A percentile compares a stretch with the other conserved stretches of the same genome.
phyloP scores from a whole-genome alignment of 306 rosid genomes.

The Cicer arietinum region DNA sequence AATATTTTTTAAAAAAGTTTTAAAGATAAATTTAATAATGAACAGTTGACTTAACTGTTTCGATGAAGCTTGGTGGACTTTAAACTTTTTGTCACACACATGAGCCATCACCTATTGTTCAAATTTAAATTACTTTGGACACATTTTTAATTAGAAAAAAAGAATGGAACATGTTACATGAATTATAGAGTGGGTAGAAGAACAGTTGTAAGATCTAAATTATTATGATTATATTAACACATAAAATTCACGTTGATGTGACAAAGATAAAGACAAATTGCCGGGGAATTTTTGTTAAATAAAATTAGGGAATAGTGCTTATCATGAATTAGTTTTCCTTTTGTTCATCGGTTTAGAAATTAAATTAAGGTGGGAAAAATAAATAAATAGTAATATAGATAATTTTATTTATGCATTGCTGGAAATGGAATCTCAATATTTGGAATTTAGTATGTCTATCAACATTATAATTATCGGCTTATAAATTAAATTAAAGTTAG shows the following conservation, averaged over 20 bases:
- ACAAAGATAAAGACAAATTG: slow-evolving; percentile 26
- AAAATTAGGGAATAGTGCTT: not conserved
- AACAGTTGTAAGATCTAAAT: slow-evolving; percentile 35
- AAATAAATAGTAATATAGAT: not conserved
- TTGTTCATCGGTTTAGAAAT: not conserved
- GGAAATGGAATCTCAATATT: slow-evolving; percentile 19
- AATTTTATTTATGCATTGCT: slow-evolving; percentile 3
- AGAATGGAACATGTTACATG: slow-evolving; percentile 24
- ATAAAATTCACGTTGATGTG: slow-evolving; percentile 20
- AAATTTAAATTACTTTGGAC: slow-evolving; percentile 34
- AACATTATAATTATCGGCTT: not conserved
- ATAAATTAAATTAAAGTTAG: not conserved
- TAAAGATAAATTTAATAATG: not conserved
- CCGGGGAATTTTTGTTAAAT: not conserved
- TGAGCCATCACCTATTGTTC: slow-evolving; percentile 22
- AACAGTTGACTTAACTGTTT: slow-evolving; percentile 36
- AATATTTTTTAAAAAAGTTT: slow-evolving; percentile 1
- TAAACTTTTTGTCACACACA: slow-evolving; percentile 33
- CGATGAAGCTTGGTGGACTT: not conserved
- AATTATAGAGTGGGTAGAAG: slow-evolving; percentile 39
- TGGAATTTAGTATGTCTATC: not conserved
- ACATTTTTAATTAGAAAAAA: slow-evolving; percentile 30
- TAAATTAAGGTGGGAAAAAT: not conserved
- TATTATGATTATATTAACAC: slow-evolving; percentile 23
- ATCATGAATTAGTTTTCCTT: not conserved